A percentile compares a stretch with the other conserved stretches of the same genome.
phyloP scores from a whole-genome alignment of 495 filamentous ascomycete genomes.

The Penicillium samsonianum region DNA sequence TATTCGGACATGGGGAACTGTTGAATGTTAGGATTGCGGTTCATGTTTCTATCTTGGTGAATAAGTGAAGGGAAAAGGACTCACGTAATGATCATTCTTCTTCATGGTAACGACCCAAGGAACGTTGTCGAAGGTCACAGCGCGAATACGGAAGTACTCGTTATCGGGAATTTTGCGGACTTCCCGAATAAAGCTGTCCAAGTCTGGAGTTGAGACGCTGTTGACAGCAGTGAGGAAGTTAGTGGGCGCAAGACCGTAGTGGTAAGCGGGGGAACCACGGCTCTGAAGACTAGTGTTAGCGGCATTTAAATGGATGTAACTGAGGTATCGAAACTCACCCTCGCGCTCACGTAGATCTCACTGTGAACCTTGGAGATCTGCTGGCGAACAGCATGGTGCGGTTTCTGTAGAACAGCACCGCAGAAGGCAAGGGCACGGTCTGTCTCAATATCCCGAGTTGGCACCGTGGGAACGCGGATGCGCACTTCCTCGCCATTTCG shows the following conservation, averaged over 20 bases:
- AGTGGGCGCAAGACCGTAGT: slow-evolving; percentile 90
- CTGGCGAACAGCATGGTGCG: slow-evolving; percentile 94
- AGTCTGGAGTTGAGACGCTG: slow-evolving; percentile 74
- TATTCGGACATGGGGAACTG: slow-evolving; percentile 87
- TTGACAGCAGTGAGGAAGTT: slow-evolving; percentile 98
- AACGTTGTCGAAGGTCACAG: slow-evolving; percentile 96
- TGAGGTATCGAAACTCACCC: slow-evolving; percentile 49
- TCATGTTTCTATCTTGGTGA: background rate
- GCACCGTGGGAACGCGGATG: slow-evolving; percentile 80
- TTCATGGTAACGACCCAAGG: slow-evolving; percentile 99
- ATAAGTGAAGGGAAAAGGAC: slow-evolving; percentile 14
- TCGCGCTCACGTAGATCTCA: slow-evolving; percentile 92
- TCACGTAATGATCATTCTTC: slow-evolving; percentile 97
- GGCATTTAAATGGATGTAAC: background rate
- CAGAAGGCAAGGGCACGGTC: slow-evolving; percentile 91
- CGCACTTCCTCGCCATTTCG: slow-evolving; percentile 77
- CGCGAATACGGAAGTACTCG: slow-evolving; percentile 91
- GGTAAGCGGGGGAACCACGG: slow-evolving; percentile 83
- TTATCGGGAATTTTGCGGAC: slow-evolving; percentile 90
- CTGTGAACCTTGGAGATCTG: slow-evolving; percentile 96
- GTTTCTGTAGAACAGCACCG: slow-evolving; percentile 87
- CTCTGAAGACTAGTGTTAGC: slow-evolving; percentile 36
- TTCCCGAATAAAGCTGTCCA: slow-evolving; percentile 75
- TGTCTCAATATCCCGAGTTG: slow-evolving; percentile 89
- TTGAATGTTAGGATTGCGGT: slow-evolving; percentile 5